These are phyloP conservation scores for Chalara sp. DNA, from an alignment of 2,329 filamentous ascomycete species.

Conservation along the genomic window DNA sequence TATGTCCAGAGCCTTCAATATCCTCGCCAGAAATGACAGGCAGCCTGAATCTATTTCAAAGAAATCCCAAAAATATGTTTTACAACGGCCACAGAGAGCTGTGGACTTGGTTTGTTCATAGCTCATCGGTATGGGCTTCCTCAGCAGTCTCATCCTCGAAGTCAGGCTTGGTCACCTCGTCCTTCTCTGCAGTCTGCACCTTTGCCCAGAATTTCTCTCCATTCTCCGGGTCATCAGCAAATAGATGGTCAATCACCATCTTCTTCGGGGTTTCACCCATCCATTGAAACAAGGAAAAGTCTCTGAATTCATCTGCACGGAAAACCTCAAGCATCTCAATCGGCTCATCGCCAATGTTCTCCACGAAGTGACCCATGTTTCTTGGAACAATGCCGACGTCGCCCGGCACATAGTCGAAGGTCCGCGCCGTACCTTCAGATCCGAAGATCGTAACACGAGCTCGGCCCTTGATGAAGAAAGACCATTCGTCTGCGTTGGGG, in stretches of 20 bases:
- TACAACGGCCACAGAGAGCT: too few species aligned
- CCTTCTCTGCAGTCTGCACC: constrained; percentile 55
- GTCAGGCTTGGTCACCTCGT: constrained; percentile 38
- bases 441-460: constrained; percentile 70
- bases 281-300: constrained; percentile 71
- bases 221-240: constrained; percentile 52
- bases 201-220: constrained; percentile 56
- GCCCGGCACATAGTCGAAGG: constrained; percentile 67
- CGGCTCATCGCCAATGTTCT: constrained; percentile 70
- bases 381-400: constrained; percentile 71
- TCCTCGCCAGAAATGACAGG: too few species aligned
- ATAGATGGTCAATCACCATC: constrained; percentile 60
- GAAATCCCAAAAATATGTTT: too few species aligned
- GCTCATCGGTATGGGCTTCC: too few species aligned
- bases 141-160: neutral
- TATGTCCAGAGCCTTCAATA: too few species aligned
- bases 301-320: constrained; percentile 61
- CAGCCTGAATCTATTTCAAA: too few species aligned
- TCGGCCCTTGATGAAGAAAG: constrained; percentile 66
- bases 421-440: constrained; percentile 60
- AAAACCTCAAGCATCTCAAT: constrained; percentile 76
- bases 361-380: constrained; percentile 75
- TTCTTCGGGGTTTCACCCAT: constrained; percentile 64
- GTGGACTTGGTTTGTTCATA: too few species aligned
- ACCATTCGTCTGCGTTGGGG: constrained; percentile 73